Evolutionary conservation across 495 filamentous ascomycete genomes (phyloP).

Genomic region (Penicillium robsamsonii): DNA sequence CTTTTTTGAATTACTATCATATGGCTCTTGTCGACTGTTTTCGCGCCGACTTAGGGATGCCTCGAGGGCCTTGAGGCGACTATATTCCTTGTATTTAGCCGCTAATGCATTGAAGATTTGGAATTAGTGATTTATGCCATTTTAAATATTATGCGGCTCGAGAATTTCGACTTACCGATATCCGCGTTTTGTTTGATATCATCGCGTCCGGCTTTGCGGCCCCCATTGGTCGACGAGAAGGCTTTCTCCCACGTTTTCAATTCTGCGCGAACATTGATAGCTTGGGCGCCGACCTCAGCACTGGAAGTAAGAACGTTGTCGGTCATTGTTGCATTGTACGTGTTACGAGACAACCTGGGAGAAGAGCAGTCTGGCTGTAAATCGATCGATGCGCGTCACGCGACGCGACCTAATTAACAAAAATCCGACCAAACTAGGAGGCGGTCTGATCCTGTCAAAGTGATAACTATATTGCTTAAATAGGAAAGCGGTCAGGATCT

Average conservation of each 20-base stretch:
- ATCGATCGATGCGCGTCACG: slow-evolving; percentile 19
- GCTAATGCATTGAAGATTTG: slow-evolving; percentile 45
- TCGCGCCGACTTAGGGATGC: slow-evolving; percentile 29
- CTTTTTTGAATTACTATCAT: slow-evolving; percentile 36
- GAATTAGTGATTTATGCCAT: not conserved
- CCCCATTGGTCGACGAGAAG: slow-evolving; percentile 66
- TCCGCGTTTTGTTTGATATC: slow-evolving; percentile 83
- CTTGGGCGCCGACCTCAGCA: slow-evolving; percentile 28
- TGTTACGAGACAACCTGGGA: not conserved
- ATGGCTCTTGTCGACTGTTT: slow-evolving; percentile 25
- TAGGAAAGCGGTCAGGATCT: not conserved
- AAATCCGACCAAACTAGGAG: not conserved
- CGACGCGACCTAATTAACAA: slow-evolving; percentile 19
- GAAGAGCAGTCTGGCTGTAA: not conserved
- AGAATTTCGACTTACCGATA: slow-evolving; percentile 59
- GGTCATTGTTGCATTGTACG: slow-evolving; percentile 36
- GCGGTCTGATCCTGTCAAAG: not conserved
- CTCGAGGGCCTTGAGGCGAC: slow-evolving; percentile 62
- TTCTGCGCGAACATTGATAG: slow-evolving; percentile 58
- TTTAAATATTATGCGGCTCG: not conserved
- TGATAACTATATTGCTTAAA: no score
- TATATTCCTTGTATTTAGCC: slow-evolving; percentile 89
- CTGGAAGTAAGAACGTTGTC: slow-evolving; percentile 20
- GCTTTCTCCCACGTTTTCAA: slow-evolving; percentile 84
- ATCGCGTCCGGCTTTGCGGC: slow-evolving; percentile 73